Conservation (phyloP, 129 eudicot genomes). For the Helianthus tuberosus region DNA sequence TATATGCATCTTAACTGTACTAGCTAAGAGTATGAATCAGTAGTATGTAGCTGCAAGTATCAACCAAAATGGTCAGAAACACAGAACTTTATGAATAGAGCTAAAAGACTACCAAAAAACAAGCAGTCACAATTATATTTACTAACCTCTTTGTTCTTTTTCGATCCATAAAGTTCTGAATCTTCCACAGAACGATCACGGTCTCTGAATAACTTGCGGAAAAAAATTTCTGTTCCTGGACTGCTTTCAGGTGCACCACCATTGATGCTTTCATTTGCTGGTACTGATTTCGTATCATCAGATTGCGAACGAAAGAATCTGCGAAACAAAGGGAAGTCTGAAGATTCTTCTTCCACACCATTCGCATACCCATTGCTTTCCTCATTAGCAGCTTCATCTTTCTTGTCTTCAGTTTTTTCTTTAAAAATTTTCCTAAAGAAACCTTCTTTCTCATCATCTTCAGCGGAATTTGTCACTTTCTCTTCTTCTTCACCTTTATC, state of each 20-base stretch:
- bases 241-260: slow-evolving; percentile 78
- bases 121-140: background rate
- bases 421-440: slow-evolving; percentile 75
- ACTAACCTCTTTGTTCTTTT: slow-evolving; percentile 79
- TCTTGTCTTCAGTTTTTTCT: slow-evolving; percentile 81
- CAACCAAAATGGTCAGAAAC: slow-evolving; percentile 12
- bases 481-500: slow-evolving; percentile 80
- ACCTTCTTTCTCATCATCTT: slow-evolving; percentile 87
- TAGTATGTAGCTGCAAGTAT: slow-evolving; percentile 4
- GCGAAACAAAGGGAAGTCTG: slow-evolving; percentile 79
- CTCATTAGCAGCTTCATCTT: slow-evolving; percentile 52
- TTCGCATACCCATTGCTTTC: slow-evolving; percentile 62
- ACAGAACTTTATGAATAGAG: background rate
- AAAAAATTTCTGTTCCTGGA: slow-evolving; percentile 95
- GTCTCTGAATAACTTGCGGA: slow-evolving; percentile 86
- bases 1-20: background rate
- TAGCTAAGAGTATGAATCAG: background rate
- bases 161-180: slow-evolving; percentile 88
- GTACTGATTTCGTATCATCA: slow-evolving; percentile 62
- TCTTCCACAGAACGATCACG: slow-evolving; percentile 98
- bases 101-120: background rate
- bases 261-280: slow-evolving; percentile 44
- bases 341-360: slow-evolving; percentile 80
- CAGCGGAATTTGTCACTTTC: slow-evolving; percentile 39
- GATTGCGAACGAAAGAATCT: slow-evolving; percentile 83